Percentiles rank a stretch among this genome's conserved stretches.
Conservation (phyloP, 2,329 filamentous ascomycete species). For the Didymella keratinophila region DNA sequence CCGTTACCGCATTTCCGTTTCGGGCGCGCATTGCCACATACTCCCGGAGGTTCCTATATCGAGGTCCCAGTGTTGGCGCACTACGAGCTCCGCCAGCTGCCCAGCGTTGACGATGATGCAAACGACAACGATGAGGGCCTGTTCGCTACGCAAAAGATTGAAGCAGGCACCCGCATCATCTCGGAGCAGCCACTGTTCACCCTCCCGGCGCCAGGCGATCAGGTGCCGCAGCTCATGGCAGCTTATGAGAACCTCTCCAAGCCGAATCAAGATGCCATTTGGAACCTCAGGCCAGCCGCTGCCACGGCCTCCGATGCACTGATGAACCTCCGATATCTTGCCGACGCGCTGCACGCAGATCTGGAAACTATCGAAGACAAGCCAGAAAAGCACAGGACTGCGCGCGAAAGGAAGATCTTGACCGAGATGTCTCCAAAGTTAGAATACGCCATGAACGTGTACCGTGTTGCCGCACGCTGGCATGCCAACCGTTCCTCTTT, state of each 20-base stretch:
- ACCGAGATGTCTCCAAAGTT: constrained; percentile 1
- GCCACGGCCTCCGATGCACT: constrained; percentile 11
- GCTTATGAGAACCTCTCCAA: constrained; percentile 16
- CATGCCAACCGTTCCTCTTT: constrained; percentile 18
- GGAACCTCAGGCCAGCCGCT: constrained; percentile 11
- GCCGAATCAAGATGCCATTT: constrained; percentile 9
- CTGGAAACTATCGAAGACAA: constrained; percentile 7
- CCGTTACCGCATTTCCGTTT: neutral
- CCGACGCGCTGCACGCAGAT: neutral
- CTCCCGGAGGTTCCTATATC: neutral
- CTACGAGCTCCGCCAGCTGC: constrained; percentile 15
- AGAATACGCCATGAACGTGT: neutral
- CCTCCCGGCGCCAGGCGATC: constrained; percentile 8
- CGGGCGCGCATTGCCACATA: neutral
- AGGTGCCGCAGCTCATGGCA: constrained; percentile 7
- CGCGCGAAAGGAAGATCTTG: neutral
- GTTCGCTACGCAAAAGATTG: constrained; percentile 22
- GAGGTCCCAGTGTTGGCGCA: constrained; percentile 11
- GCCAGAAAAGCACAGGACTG: neutral
- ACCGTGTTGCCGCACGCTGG: constrained; percentile 25
- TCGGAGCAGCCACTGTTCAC: constrained; percentile 22
- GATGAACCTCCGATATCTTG: constrained; percentile 1
- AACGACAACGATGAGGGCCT: constrained; percentile 10
- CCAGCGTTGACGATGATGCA: neutral
- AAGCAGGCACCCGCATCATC: constrained; percentile 27